Base-by-base conservation (phyloP, 192 early-diverging fungal genomes). In the Phycomyces nitens region DNA sequence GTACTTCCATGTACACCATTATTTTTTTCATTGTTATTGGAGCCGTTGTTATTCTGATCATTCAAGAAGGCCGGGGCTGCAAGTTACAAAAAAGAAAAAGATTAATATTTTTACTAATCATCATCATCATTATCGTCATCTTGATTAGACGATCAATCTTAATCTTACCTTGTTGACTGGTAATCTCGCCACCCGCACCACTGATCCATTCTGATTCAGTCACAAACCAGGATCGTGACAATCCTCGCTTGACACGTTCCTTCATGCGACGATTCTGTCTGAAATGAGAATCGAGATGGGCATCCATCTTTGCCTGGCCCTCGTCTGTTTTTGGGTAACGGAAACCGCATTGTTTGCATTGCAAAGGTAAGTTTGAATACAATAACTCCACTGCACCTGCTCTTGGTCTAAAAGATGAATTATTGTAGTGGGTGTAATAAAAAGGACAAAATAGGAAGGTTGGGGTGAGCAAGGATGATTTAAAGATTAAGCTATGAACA, bases 271-370 rank as follows among this genome's bases (percentile, higher is more conserved):
- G 78, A 72, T 99, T 99, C 75, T 95, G 92, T 34, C 96, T 81
- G 74, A 97, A 99, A 76, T 99, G 96, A 86, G 92, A 95, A 65
- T 99, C 95, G 34, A 99, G 59, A 73, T 99, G 96, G 43, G 82
- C 77, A 57, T 86, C 82, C 84, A 95, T 90, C 61, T 88, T 86
- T 22, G 77, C 76, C 62, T 87, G 78, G 1, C 92, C 93, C 41
- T 80, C 80, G 15, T 79, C 83, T 8, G 81, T 78, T 38, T 83
- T 84, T 3, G 81, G 71, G 51, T 87, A 94, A 21, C 96, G 87
- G 69, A 86, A 84, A 0, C 92, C 96, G 73, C 96, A 99, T 78
- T 99, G 96, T 52, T 89, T 86, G 77, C 96, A 99, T 70, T 93
- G 89, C 22, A 88, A 72, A 6, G 89, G 84, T 1, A 88, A 83